A percentile compares a stretch with the other conserved stretches of the same genome.
Conservation (phyloP, 2,329 filamentous ascomycete species). For the Botrytis tulipae region DNA sequence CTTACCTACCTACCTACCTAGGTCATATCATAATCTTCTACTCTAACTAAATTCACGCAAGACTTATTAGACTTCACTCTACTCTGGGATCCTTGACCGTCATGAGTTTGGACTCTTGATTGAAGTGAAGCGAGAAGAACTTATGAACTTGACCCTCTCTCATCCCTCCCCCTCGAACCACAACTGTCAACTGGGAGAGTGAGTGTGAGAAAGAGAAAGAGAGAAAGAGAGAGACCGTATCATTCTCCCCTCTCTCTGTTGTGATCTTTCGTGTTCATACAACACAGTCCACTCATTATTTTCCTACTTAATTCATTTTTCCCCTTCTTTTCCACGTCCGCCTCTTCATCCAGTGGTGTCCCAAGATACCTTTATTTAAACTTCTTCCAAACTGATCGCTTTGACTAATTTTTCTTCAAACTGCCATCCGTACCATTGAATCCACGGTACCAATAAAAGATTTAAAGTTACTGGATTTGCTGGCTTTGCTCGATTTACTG, state of each 20-base stretch:
- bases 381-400: background rate
- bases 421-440: background rate
- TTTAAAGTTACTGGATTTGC: background rate
- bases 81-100: constrained; percentile 1
- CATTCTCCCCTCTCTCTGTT: background rate
- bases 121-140: constrained; percentile 9
- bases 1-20: no score
- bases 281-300: constrained; percentile 19
- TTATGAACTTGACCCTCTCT: background rate
- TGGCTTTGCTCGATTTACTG: background rate
- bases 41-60: constrained; percentile 1
- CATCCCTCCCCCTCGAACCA: background rate
- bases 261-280: constrained; percentile 13
- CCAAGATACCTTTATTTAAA: background rate
- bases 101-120: background rate
- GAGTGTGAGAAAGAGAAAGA: background rate
- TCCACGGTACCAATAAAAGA: background rate
- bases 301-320: background rate
- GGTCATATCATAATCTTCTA: background rate
- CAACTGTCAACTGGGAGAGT: background rate
- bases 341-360: background rate
- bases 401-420: background rate
- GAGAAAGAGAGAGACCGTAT: background rate
- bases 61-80: constrained; percentile 3
- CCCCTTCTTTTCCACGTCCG: constrained; percentile 6